Conservation (phyloP, 805 yeast species). For the Candida succiphila region DNA sequence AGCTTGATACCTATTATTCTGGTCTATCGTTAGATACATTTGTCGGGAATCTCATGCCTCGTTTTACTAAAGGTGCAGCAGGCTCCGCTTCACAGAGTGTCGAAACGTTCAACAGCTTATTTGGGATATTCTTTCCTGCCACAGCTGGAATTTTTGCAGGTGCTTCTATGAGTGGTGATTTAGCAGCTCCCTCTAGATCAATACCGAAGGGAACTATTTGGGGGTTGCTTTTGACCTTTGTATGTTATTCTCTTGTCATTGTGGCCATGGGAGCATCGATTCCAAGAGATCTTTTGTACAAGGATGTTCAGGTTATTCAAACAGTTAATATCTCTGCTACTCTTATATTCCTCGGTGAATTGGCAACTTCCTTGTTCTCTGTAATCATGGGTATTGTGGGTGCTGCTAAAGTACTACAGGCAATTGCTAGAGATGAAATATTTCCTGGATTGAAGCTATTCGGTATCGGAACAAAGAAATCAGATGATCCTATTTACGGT, state of each 20-base stretch:
- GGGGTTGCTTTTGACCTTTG: constrained; percentile 72
- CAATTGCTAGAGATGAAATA: constrained; percentile 81
- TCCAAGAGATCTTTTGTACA: constrained; percentile 67
- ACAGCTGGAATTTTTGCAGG: constrained; percentile 99
- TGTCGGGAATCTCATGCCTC: constrained; percentile 59
- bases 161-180: constrained; percentile 96
- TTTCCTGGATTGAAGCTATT: constrained; percentile 70
- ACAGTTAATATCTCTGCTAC: constrained; percentile 61
- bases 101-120: constrained; percentile 76
- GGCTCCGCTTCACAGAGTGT: constrained; percentile 57
- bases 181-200: constrained; percentile 73
- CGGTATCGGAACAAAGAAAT: constrained; percentile 32
- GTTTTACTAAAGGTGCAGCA: constrained; percentile 84
- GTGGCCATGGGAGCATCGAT: constrained; percentile 69
- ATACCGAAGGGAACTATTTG: constrained; percentile 91
- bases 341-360: constrained; percentile 77
- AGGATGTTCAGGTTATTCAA: constrained; percentile 80
- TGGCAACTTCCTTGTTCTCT: constrained; percentile 84
- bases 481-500: constrained; percentile 54
- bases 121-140: constrained; percentile 96
- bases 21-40: constrained; percentile 70
- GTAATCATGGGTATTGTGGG: constrained; percentile 95
- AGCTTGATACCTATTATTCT: constrained; percentile 42
- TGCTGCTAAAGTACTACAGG: constrained; percentile 84
- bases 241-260: constrained; percentile 72